Percentiles rank a stretch among this genome's conserved stretches.
These are phyloP conservation scores for Chlamydomonas schloesseri DNA, from an alignment of 139 green algal species.

Conservation along the genomic window DNA sequence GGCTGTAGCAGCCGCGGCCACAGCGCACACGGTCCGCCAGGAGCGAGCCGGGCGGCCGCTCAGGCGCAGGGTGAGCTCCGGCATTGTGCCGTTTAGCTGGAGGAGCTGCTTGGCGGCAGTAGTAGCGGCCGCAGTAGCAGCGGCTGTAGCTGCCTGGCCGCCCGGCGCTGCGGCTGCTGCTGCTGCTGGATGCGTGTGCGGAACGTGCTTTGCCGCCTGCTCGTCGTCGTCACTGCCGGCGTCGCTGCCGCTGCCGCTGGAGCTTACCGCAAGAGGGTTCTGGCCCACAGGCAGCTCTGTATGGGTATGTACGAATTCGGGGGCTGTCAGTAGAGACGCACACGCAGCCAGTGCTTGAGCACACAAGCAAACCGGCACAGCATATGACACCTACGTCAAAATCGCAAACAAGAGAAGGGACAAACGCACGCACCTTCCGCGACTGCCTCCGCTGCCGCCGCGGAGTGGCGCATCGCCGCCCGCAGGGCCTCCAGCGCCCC, in stretches of 20 bases:
- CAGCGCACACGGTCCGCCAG: constrained; percentile 20
- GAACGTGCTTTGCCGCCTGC: no score
- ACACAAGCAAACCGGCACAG: no score
- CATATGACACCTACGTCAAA: no score
- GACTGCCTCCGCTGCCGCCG: not conserved
- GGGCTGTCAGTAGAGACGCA: no score
- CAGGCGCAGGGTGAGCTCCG: constrained; percentile 71
- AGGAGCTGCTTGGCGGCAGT: constrained; percentile 37
- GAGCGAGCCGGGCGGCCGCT: constrained; percentile 53
- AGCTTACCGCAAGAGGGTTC: no score
- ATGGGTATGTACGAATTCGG: no score
- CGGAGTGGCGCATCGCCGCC: not conserved
- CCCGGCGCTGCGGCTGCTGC: not conserved
- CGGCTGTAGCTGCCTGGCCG: constrained; percentile 21
- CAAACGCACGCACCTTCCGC: not conserved
- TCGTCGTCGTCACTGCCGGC: not conserved
- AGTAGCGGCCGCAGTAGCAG: not conserved
- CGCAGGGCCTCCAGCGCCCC: not conserved
- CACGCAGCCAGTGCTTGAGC: no score
- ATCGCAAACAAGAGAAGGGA: no score
- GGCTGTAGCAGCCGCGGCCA: no score
- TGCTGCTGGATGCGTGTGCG: not conserved
- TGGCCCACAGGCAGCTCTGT: no score
- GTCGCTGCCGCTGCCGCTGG: not conserved
- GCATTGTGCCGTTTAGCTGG: constrained; percentile 61